Base-by-base conservation (phyloP, 768 basidiomycete genomes). In the Lentinula detonsa region DNA sequence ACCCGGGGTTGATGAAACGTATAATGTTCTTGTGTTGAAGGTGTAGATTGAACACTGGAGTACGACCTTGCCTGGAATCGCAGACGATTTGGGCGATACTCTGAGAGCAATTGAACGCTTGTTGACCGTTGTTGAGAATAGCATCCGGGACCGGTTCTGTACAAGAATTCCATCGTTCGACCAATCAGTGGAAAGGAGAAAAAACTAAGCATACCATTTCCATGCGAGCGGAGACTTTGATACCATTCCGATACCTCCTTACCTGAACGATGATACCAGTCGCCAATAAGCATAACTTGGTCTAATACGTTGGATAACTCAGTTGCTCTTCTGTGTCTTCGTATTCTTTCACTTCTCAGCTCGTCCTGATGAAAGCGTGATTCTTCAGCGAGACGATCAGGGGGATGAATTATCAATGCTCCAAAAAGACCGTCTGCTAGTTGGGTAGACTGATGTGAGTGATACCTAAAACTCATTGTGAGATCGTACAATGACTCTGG, bases 221-320 rank as follows among this genome's bases (percentile, higher is more conserved):
- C 60, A 37, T 35, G 45, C 28, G 53, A 55, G 42, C 60, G 60
- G 16, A 55, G 43, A 50, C 60, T 61, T 56, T 61, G 53, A 45
- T 18, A 61, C 60, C 60, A 61, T 9, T 56, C 48, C 21, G n/a
- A 10, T 4, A 57, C 50, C 37, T 61, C 39, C 5, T 33, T 56
- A 1, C 42, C 60, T 35, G 52, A 37, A n/a, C 60, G 60, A 54
- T 61, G 53, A 16, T 61, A 61, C 60, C 60, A 61, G 28, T 61
- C 60, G 4, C 55, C 53, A 28, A 61, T 16, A 21, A 61, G 52
- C 45, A 61, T 46, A 4, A 61, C 16, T 33, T 55, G 53, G 9
- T 61, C 60, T 21, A 43, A 23, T 4, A 60, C 42, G 16, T 6
- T 13, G 11, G 37, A 13, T 8, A 10, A 9, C 6, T 46, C 33